phyloP scores from a whole-genome alignment of 2,329 filamentous ascomycete genomes.

The Colletotrichum tropicicola region DNA sequence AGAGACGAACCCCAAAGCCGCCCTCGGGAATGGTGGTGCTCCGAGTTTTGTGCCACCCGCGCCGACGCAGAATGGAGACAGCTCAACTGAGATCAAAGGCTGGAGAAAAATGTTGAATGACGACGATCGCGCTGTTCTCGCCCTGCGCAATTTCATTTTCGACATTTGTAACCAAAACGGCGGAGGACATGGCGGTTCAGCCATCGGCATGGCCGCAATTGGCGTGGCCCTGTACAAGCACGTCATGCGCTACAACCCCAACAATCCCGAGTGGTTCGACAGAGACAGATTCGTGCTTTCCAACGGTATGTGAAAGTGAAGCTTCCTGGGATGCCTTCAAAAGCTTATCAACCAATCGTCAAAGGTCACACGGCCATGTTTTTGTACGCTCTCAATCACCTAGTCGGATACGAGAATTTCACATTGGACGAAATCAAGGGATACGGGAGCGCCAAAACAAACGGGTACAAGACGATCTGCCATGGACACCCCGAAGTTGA shows the following conservation, averaged over 20 bases:
- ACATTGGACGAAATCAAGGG: slow-evolving; percentile 61
- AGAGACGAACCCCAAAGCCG: neutral
- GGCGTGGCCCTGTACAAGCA: slow-evolving; percentile 63
- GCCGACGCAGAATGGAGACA: neutral
- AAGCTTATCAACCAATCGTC: too few relatives aligned
- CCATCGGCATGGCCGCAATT: slow-evolving; percentile 47
- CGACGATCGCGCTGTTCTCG: neutral
- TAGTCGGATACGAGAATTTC: slow-evolving; percentile 59
- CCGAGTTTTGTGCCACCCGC: neutral
- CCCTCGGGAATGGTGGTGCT: neutral
- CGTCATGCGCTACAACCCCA: slow-evolving; percentile 64
- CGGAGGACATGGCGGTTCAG: slow-evolving; percentile 60
- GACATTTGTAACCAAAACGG: slow-evolving; percentile 68
- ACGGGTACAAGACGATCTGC: slow-evolving; percentile 42
- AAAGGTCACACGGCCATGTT: slow-evolving; percentile 59
- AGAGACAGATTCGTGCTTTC: slow-evolving; percentile 68
- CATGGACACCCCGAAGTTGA: slow-evolving; percentile 66
- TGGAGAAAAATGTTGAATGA: neutral
- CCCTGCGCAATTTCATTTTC: slow-evolving; percentile 2
- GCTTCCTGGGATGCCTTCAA: too few relatives aligned
- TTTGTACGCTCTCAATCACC: slow-evolving; percentile 59
- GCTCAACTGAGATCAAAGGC: neutral
- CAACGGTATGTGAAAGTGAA: slow-evolving; percentile 53
- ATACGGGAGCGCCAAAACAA: slow-evolving; percentile 49
- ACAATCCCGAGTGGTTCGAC: slow-evolving; percentile 62